These are phyloP conservation scores for Aspergillus homomorphus DNA, from an alignment of 495 filamentous ascomycete species.

Conservation along the genomic window DNA sequence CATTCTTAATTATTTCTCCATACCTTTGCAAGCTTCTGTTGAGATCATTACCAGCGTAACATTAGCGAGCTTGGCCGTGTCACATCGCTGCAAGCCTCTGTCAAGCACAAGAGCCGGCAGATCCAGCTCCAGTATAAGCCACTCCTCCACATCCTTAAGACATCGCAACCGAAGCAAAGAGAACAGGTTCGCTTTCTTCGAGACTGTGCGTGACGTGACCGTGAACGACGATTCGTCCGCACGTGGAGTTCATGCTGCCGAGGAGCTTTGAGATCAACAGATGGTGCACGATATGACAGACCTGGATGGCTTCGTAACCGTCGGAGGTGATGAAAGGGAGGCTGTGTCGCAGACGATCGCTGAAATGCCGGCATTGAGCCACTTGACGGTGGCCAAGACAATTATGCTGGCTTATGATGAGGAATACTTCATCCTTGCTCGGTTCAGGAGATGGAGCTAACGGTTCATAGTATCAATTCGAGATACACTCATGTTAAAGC, in stretches of 20 bases:
- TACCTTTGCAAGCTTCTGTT: slow-evolving; percentile 37
- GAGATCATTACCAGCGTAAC: slow-evolving; percentile 42
- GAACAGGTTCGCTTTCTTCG: slow-evolving; percentile 36
- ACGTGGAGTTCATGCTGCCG: slow-evolving; percentile 32
- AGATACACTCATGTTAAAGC: slow-evolving; percentile 19
- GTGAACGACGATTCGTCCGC: slow-evolving; percentile 43
- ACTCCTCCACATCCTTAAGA: slow-evolving; percentile 23
- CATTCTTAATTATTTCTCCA: background rate
- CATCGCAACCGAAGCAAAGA: slow-evolving; percentile 26
- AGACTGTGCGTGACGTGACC: slow-evolving; percentile 37
- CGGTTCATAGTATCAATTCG: slow-evolving; percentile 11
- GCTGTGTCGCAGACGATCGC: slow-evolving; percentile 47
- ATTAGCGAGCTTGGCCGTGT: slow-evolving; percentile 41
- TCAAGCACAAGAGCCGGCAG: slow-evolving; percentile 29
- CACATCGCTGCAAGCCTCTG: slow-evolving; percentile 43
- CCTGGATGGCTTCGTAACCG: slow-evolving; percentile 44
- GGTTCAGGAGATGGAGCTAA: background rate
- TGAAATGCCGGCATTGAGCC: slow-evolving; percentile 24
- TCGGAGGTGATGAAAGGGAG: slow-evolving; percentile 43
- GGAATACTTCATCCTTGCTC: slow-evolving; percentile 3
- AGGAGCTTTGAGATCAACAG: slow-evolving; percentile 43
- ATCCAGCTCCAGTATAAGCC: slow-evolving; percentile 26
- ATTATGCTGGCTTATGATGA: slow-evolving; percentile 29
- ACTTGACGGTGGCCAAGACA: slow-evolving; percentile 21
- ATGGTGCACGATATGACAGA: slow-evolving; percentile 43